phyloP scores from a whole-genome alignment of 306 rosid genomes.

The Acacia crassicarpa region DNA sequence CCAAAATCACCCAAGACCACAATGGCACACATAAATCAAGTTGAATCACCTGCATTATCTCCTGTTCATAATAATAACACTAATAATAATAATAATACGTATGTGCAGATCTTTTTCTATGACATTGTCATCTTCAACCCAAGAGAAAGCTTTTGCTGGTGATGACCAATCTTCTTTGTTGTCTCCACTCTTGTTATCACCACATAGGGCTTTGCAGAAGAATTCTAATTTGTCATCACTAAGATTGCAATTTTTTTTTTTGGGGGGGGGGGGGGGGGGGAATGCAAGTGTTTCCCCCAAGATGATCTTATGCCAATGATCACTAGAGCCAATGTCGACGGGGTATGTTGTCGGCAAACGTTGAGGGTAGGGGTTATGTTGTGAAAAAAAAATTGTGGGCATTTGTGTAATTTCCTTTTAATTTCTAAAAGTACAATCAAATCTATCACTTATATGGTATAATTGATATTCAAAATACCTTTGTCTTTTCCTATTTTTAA shows the following conservation, averaged over 20 bases:
- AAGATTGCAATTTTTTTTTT: background rate
- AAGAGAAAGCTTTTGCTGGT: constrained; percentile 25
- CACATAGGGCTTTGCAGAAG: constrained; percentile 15
- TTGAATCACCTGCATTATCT: constrained; percentile 9
- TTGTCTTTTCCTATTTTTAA: too few relatives aligned
- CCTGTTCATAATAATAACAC: background rate
- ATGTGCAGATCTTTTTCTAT: constrained; percentile 18
- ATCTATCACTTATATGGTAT: too few relatives aligned
- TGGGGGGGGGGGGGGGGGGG: background rate
- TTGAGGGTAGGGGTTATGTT: too few relatives aligned
- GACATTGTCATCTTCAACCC: constrained; percentile 36
- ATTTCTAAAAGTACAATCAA: too few relatives aligned
- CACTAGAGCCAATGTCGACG: too few relatives aligned
- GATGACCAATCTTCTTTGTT: constrained; percentile 41
- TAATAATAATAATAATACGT: background rate
- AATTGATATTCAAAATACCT: too few relatives aligned
- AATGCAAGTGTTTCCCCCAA: constrained; percentile 22
- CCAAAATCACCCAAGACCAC: constrained; percentile 66
- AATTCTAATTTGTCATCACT: background rate
- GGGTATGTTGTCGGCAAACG: too few relatives aligned
- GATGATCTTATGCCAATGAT: constrained; percentile 35
- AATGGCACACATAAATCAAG: background rate
- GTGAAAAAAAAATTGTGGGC: too few relatives aligned
- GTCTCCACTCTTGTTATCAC: constrained; percentile 46
- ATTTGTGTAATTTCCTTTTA: too few relatives aligned